Conservation (phyloP, 306 rosid species). For the Aeschynomene evenia region DNA sequence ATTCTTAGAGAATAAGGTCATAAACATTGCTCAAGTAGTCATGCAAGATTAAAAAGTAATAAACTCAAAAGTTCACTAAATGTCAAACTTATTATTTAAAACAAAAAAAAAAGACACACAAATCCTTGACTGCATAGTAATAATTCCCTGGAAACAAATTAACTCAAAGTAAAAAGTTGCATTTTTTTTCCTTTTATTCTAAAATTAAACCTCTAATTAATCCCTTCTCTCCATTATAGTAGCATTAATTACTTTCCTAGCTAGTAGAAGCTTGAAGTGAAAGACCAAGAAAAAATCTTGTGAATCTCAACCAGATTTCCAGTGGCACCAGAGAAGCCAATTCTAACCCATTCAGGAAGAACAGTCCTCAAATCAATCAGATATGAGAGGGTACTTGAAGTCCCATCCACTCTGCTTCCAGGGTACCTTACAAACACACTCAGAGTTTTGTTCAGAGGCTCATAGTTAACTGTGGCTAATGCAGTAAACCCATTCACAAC, state of each 20-base stretch:
- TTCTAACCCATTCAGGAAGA: conserved; percentile 47
- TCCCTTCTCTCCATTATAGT: too few species aligned
- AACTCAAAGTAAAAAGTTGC: too few species aligned
- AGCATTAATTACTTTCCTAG: background rate
- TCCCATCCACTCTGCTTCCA: background rate
- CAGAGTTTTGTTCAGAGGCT: conserved; percentile 14
- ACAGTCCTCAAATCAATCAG: conserved; percentile 37
- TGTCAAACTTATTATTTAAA: too few species aligned
- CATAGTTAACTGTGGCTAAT: conserved; percentile 36
- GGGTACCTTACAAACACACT: conserved; percentile 23
- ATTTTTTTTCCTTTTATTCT: too few species aligned
- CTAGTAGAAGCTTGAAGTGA: conserved; percentile 24
- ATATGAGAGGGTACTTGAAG: conserved; percentile 5
- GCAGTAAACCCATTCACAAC: background rate
- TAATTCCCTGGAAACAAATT: too few species aligned
- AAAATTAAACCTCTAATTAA: too few species aligned
- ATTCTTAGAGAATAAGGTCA: too few species aligned
- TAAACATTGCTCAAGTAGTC: too few species aligned
- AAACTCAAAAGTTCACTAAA: too few species aligned
- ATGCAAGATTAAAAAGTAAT: too few species aligned
- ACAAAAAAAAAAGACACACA: background rate
- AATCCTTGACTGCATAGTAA: too few species aligned
- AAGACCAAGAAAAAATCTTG: conserved; percentile 35
- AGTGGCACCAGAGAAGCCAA: conserved; percentile 49
- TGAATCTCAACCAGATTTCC: conserved; percentile 28